Percentiles rank a stretch among this genome's conserved stretches.
phyloP scores from a whole-genome alignment of 768 basidiomycete genomes.

The Amanita exitialis region DNA sequence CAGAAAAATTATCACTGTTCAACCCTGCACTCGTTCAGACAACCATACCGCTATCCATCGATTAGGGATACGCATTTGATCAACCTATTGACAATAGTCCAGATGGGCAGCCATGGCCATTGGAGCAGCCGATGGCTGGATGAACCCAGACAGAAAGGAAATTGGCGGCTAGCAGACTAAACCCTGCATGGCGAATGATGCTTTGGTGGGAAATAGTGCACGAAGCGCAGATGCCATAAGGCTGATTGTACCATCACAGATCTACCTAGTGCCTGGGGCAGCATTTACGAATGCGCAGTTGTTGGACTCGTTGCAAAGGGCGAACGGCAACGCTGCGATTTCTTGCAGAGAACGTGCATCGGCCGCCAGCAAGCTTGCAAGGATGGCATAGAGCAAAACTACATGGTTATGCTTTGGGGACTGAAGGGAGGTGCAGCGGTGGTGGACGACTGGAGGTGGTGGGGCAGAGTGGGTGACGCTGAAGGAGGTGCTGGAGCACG shows the following conservation, averaged over 20 bases:
- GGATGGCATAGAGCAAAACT: constrained; percentile 97
- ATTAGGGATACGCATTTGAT: constrained; percentile 97
- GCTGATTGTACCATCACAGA: constrained; percentile 43
- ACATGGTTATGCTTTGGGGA: constrained; percentile 66
- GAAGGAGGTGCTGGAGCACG: constrained; percentile 28
- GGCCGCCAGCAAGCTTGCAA: constrained; percentile 72
- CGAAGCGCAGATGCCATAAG: constrained; percentile 10
- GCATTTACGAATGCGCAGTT: constrained; percentile 47
- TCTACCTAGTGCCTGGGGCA: constrained; percentile 50
- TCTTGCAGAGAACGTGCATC: constrained; percentile 86
- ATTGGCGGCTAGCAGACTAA: too few relatives aligned
- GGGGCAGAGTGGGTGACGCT: constrained; percentile 33
- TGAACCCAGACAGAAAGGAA: constrained; percentile 23
- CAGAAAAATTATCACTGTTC: constrained; percentile 84
- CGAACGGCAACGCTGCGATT: constrained; percentile 67
- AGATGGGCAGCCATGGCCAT: constrained; percentile 84
- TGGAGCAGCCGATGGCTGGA: constrained; percentile 61
- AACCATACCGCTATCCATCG: constrained; percentile 91
- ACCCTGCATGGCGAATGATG: too few relatives aligned
- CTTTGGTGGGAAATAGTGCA: not conserved
- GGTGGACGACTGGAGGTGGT: constrained; percentile 33
- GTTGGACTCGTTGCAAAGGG: constrained; percentile 70
- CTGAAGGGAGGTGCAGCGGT: constrained; percentile 57
- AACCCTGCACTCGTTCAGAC: constrained; percentile 87
- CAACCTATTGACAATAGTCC: constrained; percentile 89